phyloP scores from a whole-genome alignment of 371 early-diverging fungal genomes.

The Mortierella sp. region DNA sequence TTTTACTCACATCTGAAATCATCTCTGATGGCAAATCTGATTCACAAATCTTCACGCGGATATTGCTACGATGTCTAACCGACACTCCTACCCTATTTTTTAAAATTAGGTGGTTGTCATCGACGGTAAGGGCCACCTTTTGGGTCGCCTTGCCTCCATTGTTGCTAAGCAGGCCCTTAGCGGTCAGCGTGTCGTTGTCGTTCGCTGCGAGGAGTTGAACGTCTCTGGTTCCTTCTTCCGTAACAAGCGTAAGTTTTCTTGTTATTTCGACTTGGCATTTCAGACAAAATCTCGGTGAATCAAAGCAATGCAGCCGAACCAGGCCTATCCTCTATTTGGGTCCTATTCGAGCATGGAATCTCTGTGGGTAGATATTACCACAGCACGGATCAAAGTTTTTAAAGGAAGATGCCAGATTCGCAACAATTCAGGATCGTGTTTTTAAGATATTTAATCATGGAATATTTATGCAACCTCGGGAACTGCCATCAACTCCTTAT shows the following conservation, averaged over 20 bases:
- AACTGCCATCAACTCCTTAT: no score
- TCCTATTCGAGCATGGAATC: neutral
- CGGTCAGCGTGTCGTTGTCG: slow-evolving; percentile 98
- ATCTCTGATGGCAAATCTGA: neutral
- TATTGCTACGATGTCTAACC: slow-evolving; percentile 11
- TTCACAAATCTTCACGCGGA: no score
- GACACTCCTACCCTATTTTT: neutral
- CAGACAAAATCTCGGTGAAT: no score
- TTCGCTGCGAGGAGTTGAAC: slow-evolving; percentile 98
- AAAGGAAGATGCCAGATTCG: no score
- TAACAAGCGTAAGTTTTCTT: slow-evolving; percentile 91
- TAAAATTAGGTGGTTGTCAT: slow-evolving; percentile 95
- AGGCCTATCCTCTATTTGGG: neutral
- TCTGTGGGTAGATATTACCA: neutral
- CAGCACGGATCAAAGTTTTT: neutral
- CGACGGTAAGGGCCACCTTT: slow-evolving; percentile 99
- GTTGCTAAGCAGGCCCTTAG: slow-evolving; percentile 99
- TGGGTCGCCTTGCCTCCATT: slow-evolving; percentile 98
- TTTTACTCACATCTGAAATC: neutral
- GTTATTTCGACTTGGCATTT: neutral
- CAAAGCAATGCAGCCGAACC: neutral
- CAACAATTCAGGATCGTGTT: no score
- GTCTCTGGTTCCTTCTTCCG: slow-evolving; percentile 99
- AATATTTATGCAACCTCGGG: no score
- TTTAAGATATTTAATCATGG: no score